Evolutionary conservation across 2,329 filamentous ascomycete species (phyloP), one percentile per base, ranked within the genome.

Genomic region (Aspergillus versicolor): DNA sequence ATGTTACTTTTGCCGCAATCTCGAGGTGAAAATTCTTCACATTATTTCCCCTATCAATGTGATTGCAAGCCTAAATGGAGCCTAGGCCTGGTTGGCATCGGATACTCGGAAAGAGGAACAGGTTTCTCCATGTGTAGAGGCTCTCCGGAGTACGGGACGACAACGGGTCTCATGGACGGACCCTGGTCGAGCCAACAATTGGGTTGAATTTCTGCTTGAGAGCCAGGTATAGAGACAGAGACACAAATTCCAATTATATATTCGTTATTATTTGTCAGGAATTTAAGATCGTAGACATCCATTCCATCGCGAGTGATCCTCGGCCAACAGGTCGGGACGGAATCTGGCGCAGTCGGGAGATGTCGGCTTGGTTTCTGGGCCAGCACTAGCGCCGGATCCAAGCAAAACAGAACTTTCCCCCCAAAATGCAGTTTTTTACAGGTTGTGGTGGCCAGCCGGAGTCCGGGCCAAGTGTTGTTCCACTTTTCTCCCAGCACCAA

Each of bases 291-390:
- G n/a, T 15, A 24, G 27, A 37, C 27, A 11, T 30, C 27, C 27
- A 30, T 30, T 30, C 27, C 27, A 30, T 30, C 27, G 27, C 27
- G 27, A 11, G 27, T 30, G 27, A 30, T 30, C 21, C 41, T 9
- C 17, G 17, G 17, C 12, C 2, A 37, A 52, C 27, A 52, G 42
- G 59, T 57, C 56, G 61, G 61, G 43, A 55, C 38, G 52, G 56
- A 55, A 63, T 67, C 58, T 64, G 60, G 58, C 44, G 54, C 53
- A 63, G 66, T 75, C 73, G 73, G 73, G 71, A 74, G 68, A 74
- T 71, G 65, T 73, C 73, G 72, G 72, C 70, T 65, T 61, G 59
- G 64, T 67, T 67, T 61, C 62, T 61, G 61, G 62, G 60, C 60
- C 64, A 60, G 58, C 56, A 45, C 58, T 65, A 66, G 62, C 64